Evolutionary conservation across 805 yeast species (phyloP), one percentile per base, ranked within the genome.

Genomic region (Blastobotrys robertii): DNA sequence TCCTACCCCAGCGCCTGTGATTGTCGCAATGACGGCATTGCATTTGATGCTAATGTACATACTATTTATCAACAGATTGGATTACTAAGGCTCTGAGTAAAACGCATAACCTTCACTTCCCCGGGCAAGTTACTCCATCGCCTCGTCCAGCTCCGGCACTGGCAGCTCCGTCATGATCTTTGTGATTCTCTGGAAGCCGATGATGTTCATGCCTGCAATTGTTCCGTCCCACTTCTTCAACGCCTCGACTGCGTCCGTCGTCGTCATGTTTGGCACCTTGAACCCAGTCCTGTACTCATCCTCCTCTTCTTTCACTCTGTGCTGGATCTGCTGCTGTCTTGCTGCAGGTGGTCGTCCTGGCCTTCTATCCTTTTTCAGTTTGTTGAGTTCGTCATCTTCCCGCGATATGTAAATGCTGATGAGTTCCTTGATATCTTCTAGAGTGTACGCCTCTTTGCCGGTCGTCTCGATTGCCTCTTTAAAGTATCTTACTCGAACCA

Each of bases 271-370:
- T 1, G 96, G 96, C 3, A 81, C 68, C 38, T 69, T 65, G 16
- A 14, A 75, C 0, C 98, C 98, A 0, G 84, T 70, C 14, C 63
- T 67, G 53, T 73, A 86, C 44, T 81, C 76, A 34, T 74, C 73
- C 32, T 55, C 41, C 44, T 88, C 97, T 38, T 70, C 64, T 42
- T 80, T 77, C 37, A 69, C 69, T 55, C 74, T 74, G 50, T 72
- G 74, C 52, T 83, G 81, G 44, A 87, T 60, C 15, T 74, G 54
- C 50, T 77, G 79, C 54, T 85, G 95, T 56, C 77, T 77, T 47
- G 73, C 74, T 4, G 83, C 63, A 12, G 84, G 72, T 8, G 98
- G 95, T 65, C 97, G 74, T 12, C 94, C 94, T n/a, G 87, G 77
- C 58, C 95, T 75, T 67, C 95, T 76, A 43, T 71, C 75, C 4